Base-by-base conservation (phyloP, 257 asterid species). In the Coffea eugenioides region DNA sequence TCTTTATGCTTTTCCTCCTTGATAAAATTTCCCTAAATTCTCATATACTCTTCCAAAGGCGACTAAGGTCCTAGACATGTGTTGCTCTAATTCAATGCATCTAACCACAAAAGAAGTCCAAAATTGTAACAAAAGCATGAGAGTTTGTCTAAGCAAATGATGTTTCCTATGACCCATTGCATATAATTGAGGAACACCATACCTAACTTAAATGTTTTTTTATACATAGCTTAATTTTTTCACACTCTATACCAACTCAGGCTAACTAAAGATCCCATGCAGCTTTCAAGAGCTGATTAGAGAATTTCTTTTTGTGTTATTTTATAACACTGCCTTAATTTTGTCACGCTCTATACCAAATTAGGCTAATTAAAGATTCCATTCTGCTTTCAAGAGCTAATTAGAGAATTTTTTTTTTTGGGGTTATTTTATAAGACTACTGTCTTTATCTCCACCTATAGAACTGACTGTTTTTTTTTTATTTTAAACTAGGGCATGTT, bases 61-160 rank as follows among this genome's bases (percentile, higher is more conserved):
- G 23, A 49, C 13, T 9, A 49, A 49, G 54, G 0, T 2, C 5
- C 8, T 16, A 56, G 0, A 6, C 12, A 61, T 8, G 3, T 5
- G 10, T 3, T 25, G 8, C 36, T 25, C 14, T 64, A n/a, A n/a
- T 64, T 64, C 25, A 64, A 25, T 9, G 23, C 75, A 71, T 10
- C 39, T 23, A 34, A 73, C 18, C 25, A 39, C 43, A 39, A 39
- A 2, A 73, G 48, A 73, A 52, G 77, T 43, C n/a, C 46, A 31
- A 36, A 54, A 16, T 74, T n/a, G 13, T 74, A n/a, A n/a, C 34
- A 64, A 10, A 10, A 56, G 68, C 68, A 74, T 51, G 77, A 74
- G 77, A 31, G 67, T 18, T 46, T 74, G 77, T 74, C 77, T 39
- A 39, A 15, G 39, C 59, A 56, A 39, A 51, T 36, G 48, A 73